These are phyloP conservation scores for Opeltia flavorubescens DNA, from an alignment of 495 filamentous ascomycete species.

Conservation along the genomic window DNA sequence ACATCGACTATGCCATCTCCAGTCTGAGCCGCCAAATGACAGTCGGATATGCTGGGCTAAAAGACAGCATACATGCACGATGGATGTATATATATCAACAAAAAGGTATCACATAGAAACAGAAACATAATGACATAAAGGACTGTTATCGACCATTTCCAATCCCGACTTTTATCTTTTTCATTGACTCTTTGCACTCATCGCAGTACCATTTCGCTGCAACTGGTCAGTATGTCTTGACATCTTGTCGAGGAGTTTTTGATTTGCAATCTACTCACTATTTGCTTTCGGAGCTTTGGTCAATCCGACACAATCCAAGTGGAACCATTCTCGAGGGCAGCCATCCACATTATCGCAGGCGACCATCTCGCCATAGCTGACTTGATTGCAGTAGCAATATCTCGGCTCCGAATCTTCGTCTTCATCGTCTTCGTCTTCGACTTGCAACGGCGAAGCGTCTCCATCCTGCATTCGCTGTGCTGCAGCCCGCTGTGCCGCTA, in stretches of 20 bases:
- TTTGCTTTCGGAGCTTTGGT: constrained; percentile 72
- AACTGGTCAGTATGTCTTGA: not conserved
- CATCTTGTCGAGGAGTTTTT: constrained; percentile 3
- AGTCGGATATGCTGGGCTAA: too few relatives aligned
- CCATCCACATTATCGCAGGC: constrained; percentile 82
- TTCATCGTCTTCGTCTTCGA: constrained; percentile 50
- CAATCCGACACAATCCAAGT: constrained; percentile 81
- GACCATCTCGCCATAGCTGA: constrained; percentile 96
- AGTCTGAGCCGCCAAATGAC: too few relatives aligned
- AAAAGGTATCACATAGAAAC: not conserved
- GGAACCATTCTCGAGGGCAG: constrained; percentile 91
- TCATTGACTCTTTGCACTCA: constrained; percentile 66
- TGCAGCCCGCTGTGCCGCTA: constrained; percentile 23
- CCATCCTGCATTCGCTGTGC: constrained; percentile 22
- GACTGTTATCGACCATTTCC: constrained; percentile 6
- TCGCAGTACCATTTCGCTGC: constrained; percentile 86
- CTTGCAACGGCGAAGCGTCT: constrained; percentile 9
- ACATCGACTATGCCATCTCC: too few relatives aligned
- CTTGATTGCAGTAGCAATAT: constrained; percentile 87
- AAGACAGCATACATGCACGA: too few relatives aligned
- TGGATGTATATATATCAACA: too few relatives aligned
- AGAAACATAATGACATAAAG: too few relatives aligned
- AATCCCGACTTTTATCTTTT: constrained; percentile 11
- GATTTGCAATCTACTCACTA: constrained; percentile 61
- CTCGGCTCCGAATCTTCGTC: constrained; percentile 68